A percentile compares a stretch with the other conserved stretches of the same genome.
Conservation (phyloP, 2,329 filamentous ascomycete species). For the Aspergillus puulaauensis region DNA sequence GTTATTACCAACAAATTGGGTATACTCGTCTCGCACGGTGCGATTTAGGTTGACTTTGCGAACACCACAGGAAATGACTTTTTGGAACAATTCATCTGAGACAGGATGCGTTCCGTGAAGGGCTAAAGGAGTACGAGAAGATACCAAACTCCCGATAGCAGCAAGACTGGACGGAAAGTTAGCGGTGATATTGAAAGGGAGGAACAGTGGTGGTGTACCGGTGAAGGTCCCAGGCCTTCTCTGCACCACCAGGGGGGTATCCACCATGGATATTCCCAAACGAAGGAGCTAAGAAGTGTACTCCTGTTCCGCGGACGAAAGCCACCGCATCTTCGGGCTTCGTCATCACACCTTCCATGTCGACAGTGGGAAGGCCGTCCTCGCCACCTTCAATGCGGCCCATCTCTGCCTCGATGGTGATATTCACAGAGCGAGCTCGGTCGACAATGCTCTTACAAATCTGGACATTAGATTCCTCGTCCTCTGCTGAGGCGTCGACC, state of each 20-base stretch:
- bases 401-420: conserved; percentile 67
- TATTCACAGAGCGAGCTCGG: conserved; percentile 27
- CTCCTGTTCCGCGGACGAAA: conserved; percentile 62
- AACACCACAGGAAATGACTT: conserved; percentile 17
- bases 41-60: conserved; percentile 26
- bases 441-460: conserved; percentile 59
- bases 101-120: conserved; percentile 25
- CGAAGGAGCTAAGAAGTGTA: conserved; percentile 67
- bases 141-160: conserved; percentile 8
- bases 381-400: conserved; percentile 68
- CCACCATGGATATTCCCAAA: conserved; percentile 19
- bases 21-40: conserved; percentile 26
- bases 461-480: conserved; percentile 63
- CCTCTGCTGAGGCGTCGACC: conserved; percentile 70
- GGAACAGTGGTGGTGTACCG: conserved; percentile 1
- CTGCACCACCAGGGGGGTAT: conserved; percentile 24
- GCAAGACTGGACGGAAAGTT: conserved; percentile 1
- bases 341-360: conserved; percentile 60
- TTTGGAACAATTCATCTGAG: conserved; percentile 18
- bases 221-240: conserved; percentile 12
- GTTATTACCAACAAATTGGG: conserved; percentile 17
- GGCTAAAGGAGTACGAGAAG: conserved; percentile 12
- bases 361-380: conserved; percentile 67
- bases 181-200: neutral
- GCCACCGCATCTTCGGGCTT: conserved; percentile 65